Base-by-base conservation (phyloP, 805 yeast species). In the Pichia exigua region DNA sequence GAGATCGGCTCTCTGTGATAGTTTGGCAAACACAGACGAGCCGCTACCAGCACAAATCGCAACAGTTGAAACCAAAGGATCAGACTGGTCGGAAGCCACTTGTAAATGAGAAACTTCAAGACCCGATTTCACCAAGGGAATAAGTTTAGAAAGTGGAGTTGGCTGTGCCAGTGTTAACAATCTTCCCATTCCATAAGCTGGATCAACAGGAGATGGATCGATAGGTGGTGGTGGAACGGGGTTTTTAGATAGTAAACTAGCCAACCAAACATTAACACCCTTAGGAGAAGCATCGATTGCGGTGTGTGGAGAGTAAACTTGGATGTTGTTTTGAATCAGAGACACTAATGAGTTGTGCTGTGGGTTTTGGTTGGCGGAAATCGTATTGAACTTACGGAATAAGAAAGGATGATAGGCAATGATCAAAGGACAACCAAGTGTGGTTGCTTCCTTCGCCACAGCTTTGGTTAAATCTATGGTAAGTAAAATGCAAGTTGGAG, bases 21-120 rank as follows among this genome's bases (percentile, higher is more conserved):
- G 74, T 0, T 82, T 82, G 47, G 73, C 73, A 67, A 89, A 83
- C 1, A 91, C 88, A 1, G 83, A 75, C 3, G 87, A 84, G 0
- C 99, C 98, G 2, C 96, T 86, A 0, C 99, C 99, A 4, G 99
- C 98, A 68, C 99, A 94, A 17, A 94, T 96, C 74, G 28, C 97
- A 97, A 43, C 28, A 2, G 18, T 43, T 9, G 20, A 17, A 5
- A 43, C 3, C 7, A 13, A 5, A 7, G 96, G 75, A 26, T 97
- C 98, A 82, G 73, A 80, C 48, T 71, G 71, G 22, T 62, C 64
- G 30, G 39, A 4, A 2, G 39, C 39, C 20, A 35, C 39, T 20
- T 35, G 39, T 3, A 35, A 11, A 7, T 35, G 39, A 6, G 20
- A 3, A 11, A n/a, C 20, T 7, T 7, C 20, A 2, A 21, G 17